Conservation (phyloP, 345 rosid genomes). For the Combretum micranthum region DNA sequence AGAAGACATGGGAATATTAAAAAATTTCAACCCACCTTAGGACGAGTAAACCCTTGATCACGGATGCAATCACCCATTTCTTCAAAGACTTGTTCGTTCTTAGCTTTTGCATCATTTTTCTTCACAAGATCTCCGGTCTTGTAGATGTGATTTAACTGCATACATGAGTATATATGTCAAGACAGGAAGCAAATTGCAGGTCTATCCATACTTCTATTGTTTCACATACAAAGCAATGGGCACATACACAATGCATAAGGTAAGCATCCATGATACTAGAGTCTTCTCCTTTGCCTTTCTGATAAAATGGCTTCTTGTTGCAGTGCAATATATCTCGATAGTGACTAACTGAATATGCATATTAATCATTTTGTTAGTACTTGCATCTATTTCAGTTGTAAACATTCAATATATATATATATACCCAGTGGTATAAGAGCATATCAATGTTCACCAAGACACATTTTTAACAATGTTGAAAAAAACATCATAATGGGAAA, state of each 20-base stretch:
- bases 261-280: slow-evolving; percentile 65
- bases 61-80: slow-evolving; percentile 50
- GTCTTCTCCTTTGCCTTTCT: slow-evolving; percentile 72
- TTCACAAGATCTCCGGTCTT: slow-evolving; percentile 65
- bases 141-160: slow-evolving; percentile 90
- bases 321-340: slow-evolving; percentile 75
- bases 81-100: slow-evolving; percentile 35
- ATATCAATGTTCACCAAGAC: no score
- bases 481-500: no score
- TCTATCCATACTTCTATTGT: no score
- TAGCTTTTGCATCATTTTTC: slow-evolving; percentile 68
- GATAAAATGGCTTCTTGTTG: slow-evolving; percentile 84
- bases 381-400: background rate
- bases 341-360: slow-evolving; percentile 43
- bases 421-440: background rate
- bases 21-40: slow-evolving; percentile 49
- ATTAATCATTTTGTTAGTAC: background rate
- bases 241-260: slow-evolving; percentile 81
- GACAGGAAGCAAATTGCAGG: background rate
- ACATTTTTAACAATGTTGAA: no score
- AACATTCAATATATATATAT: background rate
- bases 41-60: slow-evolving; percentile 96
- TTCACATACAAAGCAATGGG: slow-evolving; percentile 1
- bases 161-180: slow-evolving; percentile 12
- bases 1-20: background rate